Base-by-base conservation (phyloP, 768 basidiomycete species). In the Sistotremastrum suecicum region DNA sequence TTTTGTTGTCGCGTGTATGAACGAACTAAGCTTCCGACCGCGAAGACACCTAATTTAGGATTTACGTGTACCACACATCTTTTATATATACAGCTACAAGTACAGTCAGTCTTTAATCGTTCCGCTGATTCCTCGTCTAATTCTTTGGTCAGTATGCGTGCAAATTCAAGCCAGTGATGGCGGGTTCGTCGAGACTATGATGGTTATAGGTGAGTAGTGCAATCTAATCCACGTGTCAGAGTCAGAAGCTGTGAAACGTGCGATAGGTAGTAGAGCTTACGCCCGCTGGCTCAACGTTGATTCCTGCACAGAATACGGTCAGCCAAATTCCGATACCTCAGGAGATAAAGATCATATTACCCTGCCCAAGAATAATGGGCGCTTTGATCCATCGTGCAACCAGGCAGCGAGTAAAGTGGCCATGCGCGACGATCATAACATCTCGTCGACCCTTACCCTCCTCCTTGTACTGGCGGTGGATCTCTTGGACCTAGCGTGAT, bases 371-470 rank as follows among this genome's bases (percentile, higher is more conserved):
- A 7, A 60, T 59, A 28, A 87, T 65, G 3, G 78, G 76, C 54
- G 86, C 75, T 29, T 71, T 63, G 50, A 84, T 75, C 89, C 89
- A 94, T 41, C 89, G 80, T 9, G 86, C 67, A 44, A 91, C 82
- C 53, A 89, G 67, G 41, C 74, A 72, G 37, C 83, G 75, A 45
- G 74, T 85, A 60, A 84, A 79, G 61, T 90, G 83, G 1, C 84
- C 90, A 60, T 97, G 92, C 1, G 89, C 86, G 49, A 97, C 77
- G 55, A 98, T 82, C 48, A 92, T 71, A 7, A 90, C 80, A 54
- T 95, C 89, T 20, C 83, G 74, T 20, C 73, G 71, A 45, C 79
- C 70, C 11, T 69, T 63, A 1, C 76, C 76, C 41, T 81, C 73
- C 53, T 86, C 83, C 40, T 74, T 66, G 59, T 82, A 86, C 53